A percentile compares a stretch with the other conserved stretches of the same genome.
Evolutionary conservation across 164 flowering plant species (phyloP).

Genomic region (Chimonanthus salicifolius): DNA sequence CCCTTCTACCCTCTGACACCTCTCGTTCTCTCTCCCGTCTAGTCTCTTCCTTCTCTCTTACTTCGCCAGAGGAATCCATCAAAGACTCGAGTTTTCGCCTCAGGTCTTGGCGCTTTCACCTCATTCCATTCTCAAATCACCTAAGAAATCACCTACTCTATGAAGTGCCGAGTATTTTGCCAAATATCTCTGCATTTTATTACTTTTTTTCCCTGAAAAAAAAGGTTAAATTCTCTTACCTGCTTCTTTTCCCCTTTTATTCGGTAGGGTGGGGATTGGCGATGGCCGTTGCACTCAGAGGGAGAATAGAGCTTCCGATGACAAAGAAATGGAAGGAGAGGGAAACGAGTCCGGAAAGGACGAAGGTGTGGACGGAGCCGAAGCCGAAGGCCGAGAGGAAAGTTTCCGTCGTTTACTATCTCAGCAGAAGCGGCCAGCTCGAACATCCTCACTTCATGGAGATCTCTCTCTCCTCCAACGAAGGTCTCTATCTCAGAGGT

Average conservation of each 20-base stretch:
- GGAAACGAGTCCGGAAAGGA: conserved; percentile 32
- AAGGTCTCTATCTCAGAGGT: conserved; percentile 81
- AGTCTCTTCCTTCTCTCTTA: background rate
- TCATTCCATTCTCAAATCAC: background rate
- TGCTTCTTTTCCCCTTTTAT: background rate
- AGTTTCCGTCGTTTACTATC: conserved; percentile 84
- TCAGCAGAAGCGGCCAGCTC: conserved; percentile 76
- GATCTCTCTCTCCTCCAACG: conserved; percentile 69
- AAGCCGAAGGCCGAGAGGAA: conserved; percentile 24
- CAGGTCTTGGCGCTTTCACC: background rate
- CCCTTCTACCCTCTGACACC: background rate
- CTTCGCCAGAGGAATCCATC: too few species aligned
- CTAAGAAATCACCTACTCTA: background rate
- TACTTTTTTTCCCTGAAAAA: background rate
- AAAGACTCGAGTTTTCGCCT: background rate
- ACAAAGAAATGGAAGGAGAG: conserved; percentile 20
- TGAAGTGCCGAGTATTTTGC: background rate
- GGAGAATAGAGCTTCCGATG: conserved; percentile 20
- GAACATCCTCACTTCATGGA: conserved; percentile 98
- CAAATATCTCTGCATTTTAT: background rate
- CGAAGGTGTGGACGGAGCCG: conserved; percentile 36
- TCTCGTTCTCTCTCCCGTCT: background rate
- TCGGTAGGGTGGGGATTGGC: background rate
- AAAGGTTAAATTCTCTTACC: too few species aligned
- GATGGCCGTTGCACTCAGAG: conserved; percentile 33